Evolutionary conservation across 495 filamentous ascomycete genomes (phyloP), one percentile per base, ranked within the genome.

Genomic region (Aspergillus homomorphus): DNA sequence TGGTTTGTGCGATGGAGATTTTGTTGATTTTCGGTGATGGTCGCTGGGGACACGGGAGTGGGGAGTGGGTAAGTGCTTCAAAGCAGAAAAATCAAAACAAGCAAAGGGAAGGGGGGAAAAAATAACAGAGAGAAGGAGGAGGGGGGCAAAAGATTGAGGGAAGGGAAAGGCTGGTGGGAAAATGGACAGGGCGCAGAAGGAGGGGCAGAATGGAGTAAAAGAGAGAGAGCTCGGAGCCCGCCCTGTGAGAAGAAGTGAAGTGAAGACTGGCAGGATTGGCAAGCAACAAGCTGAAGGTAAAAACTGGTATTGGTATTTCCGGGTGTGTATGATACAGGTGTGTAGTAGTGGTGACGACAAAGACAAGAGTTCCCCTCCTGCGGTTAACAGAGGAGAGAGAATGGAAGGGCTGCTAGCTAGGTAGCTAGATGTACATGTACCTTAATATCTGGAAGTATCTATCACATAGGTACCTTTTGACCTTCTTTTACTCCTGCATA

Each of bases 41-140:
- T 76, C 71, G 73, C 72, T 62, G 60, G 69, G 74, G 69, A 69
- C 67, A 69, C 68, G 63, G 50, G 50, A 30, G 54, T 65, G 63
- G 53, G 59, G 52, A 62, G 57, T 61, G 64, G 57, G 54, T 26
- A 38, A 46, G 51, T 66, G 64, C 69, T 72, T 56, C 50, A 71
- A 38, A 71, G 65, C 51, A 70, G 74, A 50, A 75, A 77, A 77
- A 77, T 53, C 74, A 77, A 73, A 77, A 77, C 69, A 77, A 77
- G 69, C 70, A 72, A 62, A 61, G 38, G 49, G 41, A 45, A 61
- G 42, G 38, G 50, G 53, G 59, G 53, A 52, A 30, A 21, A 58
- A 53, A 51, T 43, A 12, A 21, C 30, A 20, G 24, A 8, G 45
- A 20, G 50, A 33, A 55, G 18, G 48, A 62, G 67, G 57, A 62